These are phyloP conservation scores for Drechslera avenae DNA, from an alignment of 2,329 filamentous ascomycete species.

Conservation along the genomic window DNA sequence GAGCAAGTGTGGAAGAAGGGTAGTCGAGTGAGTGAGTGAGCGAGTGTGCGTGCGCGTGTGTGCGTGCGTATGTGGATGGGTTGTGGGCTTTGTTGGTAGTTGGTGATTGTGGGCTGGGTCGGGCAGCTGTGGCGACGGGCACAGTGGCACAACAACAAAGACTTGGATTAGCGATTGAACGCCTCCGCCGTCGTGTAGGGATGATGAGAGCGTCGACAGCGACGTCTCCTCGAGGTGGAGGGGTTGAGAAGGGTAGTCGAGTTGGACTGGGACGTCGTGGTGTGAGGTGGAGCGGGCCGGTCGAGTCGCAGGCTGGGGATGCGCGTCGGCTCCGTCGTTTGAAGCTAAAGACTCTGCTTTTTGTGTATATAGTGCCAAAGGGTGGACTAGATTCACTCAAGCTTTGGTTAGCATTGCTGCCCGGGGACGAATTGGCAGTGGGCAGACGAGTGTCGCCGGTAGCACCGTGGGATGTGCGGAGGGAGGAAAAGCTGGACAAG, in stretches of 20 bases:
- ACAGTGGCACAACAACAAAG: conserved; percentile 14
- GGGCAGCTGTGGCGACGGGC: conserved; percentile 6
- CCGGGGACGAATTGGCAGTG: conserved; percentile 11
- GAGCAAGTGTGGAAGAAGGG: neutral
- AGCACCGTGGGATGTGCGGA: conserved; percentile 10
- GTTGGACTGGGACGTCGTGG: conserved; percentile 14
- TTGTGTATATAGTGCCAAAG: too few relatives aligned
- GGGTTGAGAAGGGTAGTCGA: neutral
- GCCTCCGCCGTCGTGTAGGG: conserved; percentile 22
- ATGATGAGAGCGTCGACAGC: neutral
- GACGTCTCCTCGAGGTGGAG: neutral
- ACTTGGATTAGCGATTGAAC: conserved; percentile 31
- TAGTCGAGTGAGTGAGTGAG: conserved; percentile 1
- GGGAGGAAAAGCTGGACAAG: conserved; percentile 12
- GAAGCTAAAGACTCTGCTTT: too few relatives aligned
- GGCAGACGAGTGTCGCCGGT: conserved; percentile 17
- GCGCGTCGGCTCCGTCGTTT: neutral
- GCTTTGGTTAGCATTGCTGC: conserved; percentile 30
- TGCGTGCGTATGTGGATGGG: neutral
- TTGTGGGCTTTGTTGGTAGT: neutral
- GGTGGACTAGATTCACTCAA: conserved; percentile 15
- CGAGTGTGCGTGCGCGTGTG: conserved; percentile 7
- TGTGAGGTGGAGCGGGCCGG: conserved; percentile 16
- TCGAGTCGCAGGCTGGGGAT: conserved; percentile 4
- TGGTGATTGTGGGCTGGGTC: neutral